Evolutionary conservation across 2,329 filamentous ascomycete species (phyloP), one percentile per base, ranked within the genome.

Genomic region (Cladosporium sphaerospermum): DNA sequence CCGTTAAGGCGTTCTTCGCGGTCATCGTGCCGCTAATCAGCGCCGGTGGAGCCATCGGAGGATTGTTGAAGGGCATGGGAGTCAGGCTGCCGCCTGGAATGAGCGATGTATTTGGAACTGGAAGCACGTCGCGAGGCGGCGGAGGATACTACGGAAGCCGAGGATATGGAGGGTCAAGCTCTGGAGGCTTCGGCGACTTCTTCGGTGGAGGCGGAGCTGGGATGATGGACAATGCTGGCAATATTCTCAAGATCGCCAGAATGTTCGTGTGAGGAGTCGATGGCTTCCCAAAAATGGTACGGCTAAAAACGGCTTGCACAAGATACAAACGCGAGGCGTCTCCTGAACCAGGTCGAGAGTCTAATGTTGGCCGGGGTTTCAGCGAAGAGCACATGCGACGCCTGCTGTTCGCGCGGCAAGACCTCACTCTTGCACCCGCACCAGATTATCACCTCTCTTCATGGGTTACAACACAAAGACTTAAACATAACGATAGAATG

Each of bases 1-100:
- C 91, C 0, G 73, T 89, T 66, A 95, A 95, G 73, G 88, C 95
- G 45, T 88, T 96, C 75, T 87, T 96, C 75, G 76, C 80, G 90
- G 57, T 96, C 57, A 80, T 96, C 63, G 83, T 96, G 80, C 92
- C 92, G 9, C 78, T 97, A 54, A 75, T 96, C 63, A 90, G 86
- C 1, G 68, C 67, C 9, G 89, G 89, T 48, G 92, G 92, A 32
- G 86, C 88, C 28, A 73, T 96, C 60, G 84, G 84, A 8, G 88
- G 86, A 44, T 75, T 96, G 42, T 79, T 96, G 43, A 81, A 82
- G 36, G 83, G 84, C 66, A 87, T 96, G 69, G 91, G 91, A 18
- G 76, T 97, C 56, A 79, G 85, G 57, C 70, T 96, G 58, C 91
- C 91, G 10, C 66, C 90, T 55, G 69, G 47, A 52, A 62, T 61